phyloP scores from a whole-genome alignment of 1,284 basidiomycete genomes.

The Ustilago sp. region DNA sequence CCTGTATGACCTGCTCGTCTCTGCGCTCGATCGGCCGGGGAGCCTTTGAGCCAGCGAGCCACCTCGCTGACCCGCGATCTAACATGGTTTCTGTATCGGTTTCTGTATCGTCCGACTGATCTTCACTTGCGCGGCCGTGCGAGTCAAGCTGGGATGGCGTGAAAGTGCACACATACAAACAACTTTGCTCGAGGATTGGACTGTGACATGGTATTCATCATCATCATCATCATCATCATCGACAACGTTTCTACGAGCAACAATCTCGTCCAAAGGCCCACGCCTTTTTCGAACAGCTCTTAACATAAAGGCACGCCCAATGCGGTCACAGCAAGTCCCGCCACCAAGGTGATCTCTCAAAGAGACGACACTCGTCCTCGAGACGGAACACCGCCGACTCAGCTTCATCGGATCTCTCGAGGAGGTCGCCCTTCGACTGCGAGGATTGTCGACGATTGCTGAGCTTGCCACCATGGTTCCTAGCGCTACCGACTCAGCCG shows the following conservation, averaged over 20 bases:
- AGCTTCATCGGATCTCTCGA: conserved; percentile 1
- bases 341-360: not conserved
- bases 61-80: too few relatives aligned
- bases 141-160: not conserved
- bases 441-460: not conserved
- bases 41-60: too few relatives aligned
- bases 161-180: conserved; percentile 12
- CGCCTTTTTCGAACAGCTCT: not conserved
- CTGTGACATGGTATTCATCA: not conserved
- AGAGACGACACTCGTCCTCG: not conserved
- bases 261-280: not conserved
- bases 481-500: conserved; percentile 6
- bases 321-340: not conserved
- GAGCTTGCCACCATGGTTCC: conserved; percentile 18
- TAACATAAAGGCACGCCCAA: not conserved
- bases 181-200: not conserved
- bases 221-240: not conserved
- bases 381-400: not conserved
- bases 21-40: too few relatives aligned
- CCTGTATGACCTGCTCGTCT: too few relatives aligned
- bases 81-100: too few relatives aligned
- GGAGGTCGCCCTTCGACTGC: not conserved
- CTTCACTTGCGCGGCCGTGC: too few relatives aligned
- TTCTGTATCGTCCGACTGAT: too few relatives aligned
- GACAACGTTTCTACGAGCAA: not conserved